A percentile compares a stretch with the other conserved stretches of the same genome.
Evolutionary conservation across 163 green algal genomes (phyloP).

Genomic region (Trebouxia gelatinosa): DNA sequence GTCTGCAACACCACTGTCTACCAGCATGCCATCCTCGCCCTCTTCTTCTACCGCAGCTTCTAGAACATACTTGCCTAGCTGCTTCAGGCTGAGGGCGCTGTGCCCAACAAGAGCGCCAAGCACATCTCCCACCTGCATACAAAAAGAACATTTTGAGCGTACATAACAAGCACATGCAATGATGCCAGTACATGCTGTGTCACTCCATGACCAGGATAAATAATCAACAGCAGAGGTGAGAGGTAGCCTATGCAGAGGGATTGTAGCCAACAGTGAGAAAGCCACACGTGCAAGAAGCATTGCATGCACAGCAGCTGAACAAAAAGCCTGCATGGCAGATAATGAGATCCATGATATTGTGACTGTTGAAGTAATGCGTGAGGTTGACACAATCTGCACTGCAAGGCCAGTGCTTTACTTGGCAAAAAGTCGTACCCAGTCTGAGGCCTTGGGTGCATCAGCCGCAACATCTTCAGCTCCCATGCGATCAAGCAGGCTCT

Average conservation of each 20-base stretch:
- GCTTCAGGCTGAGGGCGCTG: slow-evolving; percentile 24
- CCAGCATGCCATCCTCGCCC: slow-evolving; percentile 20
- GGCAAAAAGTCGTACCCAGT: slow-evolving; percentile 6
- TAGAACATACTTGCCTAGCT: slow-evolving; percentile 34
- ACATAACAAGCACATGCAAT: neutral
- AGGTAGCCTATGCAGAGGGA: neutral
- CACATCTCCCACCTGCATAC: slow-evolving; percentile 35
- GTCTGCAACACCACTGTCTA: slow-evolving; percentile 19
- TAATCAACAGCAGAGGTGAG: neutral
- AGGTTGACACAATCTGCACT: no score
- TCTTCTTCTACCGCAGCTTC: slow-evolving; percentile 30
- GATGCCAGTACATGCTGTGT: neutral
- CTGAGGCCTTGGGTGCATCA: slow-evolving; percentile 53
- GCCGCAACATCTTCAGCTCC: slow-evolving; percentile 25
- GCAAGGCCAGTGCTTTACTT: no score
- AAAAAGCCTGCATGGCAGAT: neutral
- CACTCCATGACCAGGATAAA: neutral
- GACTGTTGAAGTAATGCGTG: no score
- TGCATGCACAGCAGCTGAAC: neutral
- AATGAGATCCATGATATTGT: no score
- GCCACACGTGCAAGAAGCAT: neutral
- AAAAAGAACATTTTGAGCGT: neutral
- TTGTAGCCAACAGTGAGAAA: neutral
- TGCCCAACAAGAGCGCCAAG: slow-evolving; percentile 14
- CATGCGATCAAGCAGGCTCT: slow-evolving; percentile 46